Conservation (phyloP, 176 grass and related monocot genomes). For the Musa schizocarpa region DNA sequence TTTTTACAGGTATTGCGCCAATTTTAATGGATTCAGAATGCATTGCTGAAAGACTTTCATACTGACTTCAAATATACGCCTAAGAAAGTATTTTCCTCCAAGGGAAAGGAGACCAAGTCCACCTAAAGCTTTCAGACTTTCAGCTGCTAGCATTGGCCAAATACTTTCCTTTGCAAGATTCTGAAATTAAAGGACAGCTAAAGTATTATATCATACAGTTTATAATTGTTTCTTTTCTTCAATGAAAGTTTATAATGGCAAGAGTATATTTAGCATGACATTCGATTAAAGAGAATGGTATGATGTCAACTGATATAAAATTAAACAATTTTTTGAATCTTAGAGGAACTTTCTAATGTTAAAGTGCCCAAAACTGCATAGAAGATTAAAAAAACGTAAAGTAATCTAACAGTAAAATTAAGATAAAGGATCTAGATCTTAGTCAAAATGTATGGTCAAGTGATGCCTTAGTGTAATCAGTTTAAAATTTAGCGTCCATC, state of each 20-base stretch:
- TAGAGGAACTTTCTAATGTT: background rate
- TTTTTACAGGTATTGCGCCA: background rate
- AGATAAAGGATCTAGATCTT: background rate
- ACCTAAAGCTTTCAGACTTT: slow-evolving; percentile 91
- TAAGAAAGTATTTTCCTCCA: slow-evolving; percentile 82
- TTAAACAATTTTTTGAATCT: background rate
- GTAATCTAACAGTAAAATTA: background rate
- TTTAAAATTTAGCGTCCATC: background rate
- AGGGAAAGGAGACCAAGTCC: slow-evolving; percentile 95
- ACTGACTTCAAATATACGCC: slow-evolving; percentile 80
- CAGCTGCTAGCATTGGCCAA: slow-evolving; percentile 68
- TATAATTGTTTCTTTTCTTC: no score
- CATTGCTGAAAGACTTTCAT: slow-evolving; percentile 4
- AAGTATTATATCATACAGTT: background rate
- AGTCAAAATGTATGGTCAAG: background rate
- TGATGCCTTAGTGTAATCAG: background rate
- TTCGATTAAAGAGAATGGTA: background rate
- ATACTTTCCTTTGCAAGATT: slow-evolving; percentile 58
- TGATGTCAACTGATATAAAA: background rate
- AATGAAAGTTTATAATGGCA: no score
- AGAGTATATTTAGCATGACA: background rate
- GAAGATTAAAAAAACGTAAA: background rate
- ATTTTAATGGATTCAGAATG: background rate
- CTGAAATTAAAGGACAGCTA: slow-evolving; percentile 25
- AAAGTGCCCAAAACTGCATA: background rate